Evolutionary conservation across 2,329 filamentous ascomycete species (phyloP).

Genomic region (Chrysosporium queenslandicum): DNA sequence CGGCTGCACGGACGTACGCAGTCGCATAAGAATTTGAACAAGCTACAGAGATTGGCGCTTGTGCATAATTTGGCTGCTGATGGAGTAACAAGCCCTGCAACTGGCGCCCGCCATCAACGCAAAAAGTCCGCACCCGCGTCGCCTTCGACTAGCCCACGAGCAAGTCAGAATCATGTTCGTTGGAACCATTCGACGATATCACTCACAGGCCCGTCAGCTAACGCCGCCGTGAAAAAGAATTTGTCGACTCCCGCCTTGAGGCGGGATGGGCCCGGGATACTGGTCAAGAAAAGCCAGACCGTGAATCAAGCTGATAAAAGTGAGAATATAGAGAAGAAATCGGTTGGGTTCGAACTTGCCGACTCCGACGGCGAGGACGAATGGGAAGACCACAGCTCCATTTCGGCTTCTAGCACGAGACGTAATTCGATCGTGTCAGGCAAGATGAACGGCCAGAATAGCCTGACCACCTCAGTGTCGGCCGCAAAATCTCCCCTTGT

Average conservation of each 20-base stretch:
- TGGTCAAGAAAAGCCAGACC: slow-evolving; percentile 34
- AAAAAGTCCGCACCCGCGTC: slow-evolving; percentile 40
- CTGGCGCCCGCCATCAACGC: slow-evolving; percentile 34
- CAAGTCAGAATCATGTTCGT: slow-evolving; percentile 28
- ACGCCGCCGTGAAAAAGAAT: slow-evolving; percentile 37
- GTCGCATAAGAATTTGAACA: slow-evolving; percentile 38
- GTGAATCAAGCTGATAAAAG: slow-evolving; percentile 10
- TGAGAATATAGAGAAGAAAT: slow-evolving; percentile 30
- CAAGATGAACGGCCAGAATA: slow-evolving; percentile 16
- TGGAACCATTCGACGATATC: slow-evolving; percentile 35
- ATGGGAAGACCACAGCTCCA: slow-evolving; percentile 40
- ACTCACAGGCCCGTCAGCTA: slow-evolving; percentile 26
- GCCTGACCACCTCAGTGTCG: neutral
- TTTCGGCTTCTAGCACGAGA: slow-evolving; percentile 40
- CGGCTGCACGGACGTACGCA: slow-evolving; percentile 35
- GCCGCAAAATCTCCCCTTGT: slow-evolving; percentile 17
- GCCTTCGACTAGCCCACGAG: slow-evolving; percentile 35
- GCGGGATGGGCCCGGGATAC: slow-evolving; percentile 30
- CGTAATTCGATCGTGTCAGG: slow-evolving; percentile 34
- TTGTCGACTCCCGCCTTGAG: slow-evolving; percentile 36
- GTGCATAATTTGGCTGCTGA: slow-evolving; percentile 25
- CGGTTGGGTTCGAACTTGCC: slow-evolving; percentile 39
- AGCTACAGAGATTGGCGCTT: slow-evolving; percentile 31
- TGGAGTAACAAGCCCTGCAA: slow-evolving; percentile 15
- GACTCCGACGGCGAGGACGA: slow-evolving; percentile 37